Evolutionary conservation across 768 basidiomycete genomes (phyloP).

Genomic region (Boletus reticuloceps): DNA sequence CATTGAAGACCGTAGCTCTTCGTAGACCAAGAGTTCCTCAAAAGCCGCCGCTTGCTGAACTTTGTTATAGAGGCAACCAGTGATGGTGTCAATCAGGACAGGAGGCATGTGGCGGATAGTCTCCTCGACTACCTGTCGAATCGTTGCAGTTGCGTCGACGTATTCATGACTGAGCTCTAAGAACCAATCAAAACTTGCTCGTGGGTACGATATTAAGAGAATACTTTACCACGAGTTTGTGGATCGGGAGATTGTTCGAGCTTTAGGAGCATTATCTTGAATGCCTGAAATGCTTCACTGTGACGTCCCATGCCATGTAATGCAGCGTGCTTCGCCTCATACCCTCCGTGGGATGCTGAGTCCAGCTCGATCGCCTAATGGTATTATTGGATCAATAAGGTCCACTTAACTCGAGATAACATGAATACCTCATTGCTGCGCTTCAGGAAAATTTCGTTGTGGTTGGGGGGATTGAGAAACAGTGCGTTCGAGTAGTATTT

Average conservation of each 20-base stretch:
- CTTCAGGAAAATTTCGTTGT: background rate
- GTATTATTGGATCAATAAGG: too few relatives aligned
- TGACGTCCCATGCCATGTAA: background rate
- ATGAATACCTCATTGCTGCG: background rate
- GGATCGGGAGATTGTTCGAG: background rate
- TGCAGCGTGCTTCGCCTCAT: background rate
- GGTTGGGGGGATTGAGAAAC: background rate
- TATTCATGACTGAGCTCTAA: background rate
- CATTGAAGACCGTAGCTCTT: conserved; percentile 3
- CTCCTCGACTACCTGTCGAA: background rate
- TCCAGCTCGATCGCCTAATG: background rate
- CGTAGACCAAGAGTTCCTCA: background rate
- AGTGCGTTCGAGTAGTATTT: background rate
- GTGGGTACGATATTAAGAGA: too few relatives aligned
- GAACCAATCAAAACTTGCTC: too few relatives aligned
- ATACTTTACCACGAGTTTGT: too few relatives aligned
- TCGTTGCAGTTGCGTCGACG: background rate
- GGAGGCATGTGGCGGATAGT: background rate
- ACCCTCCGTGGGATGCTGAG: background rate
- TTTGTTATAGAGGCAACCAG: conserved; percentile 1
- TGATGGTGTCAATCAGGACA: conserved; percentile 2
- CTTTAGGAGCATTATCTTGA: background rate
- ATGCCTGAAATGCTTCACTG: background rate
- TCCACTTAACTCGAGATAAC: too few relatives aligned
- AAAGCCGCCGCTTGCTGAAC: conserved; percentile 2